Percentiles rank a stretch among this genome's conserved stretches.
phyloP scores from a whole-genome alignment of 768 basidiomycete genomes.

The Rhodosporidiobolus sp. region DNA sequence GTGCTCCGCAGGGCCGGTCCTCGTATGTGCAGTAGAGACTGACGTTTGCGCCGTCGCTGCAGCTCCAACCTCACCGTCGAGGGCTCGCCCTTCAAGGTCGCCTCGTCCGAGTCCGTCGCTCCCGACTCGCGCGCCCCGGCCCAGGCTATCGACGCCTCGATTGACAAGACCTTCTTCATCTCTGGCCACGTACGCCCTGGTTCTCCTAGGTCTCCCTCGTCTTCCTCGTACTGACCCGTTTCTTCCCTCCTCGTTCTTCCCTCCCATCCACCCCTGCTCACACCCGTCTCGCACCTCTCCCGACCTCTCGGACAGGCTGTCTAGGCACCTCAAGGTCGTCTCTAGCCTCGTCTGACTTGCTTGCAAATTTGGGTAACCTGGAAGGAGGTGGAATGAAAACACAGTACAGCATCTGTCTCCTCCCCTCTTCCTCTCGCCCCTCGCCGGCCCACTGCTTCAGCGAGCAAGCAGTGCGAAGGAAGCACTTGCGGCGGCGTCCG shows the following conservation, averaged over 20 bases:
- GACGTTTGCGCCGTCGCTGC: too few species aligned
- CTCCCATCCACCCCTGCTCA: too few species aligned
- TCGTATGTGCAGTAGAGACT: too few species aligned
- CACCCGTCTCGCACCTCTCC: neutral
- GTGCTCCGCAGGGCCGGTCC: too few species aligned
- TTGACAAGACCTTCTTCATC: constrained; percentile 66
- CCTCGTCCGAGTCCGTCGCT: constrained; percentile 67
- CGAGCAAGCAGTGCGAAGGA: too few species aligned
- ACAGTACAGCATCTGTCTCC: too few species aligned
- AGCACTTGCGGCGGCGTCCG: too few species aligned
- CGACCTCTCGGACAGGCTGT: constrained; percentile 2
- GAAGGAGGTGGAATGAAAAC: too few species aligned
- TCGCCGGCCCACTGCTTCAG: too few species aligned
- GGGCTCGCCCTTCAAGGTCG: constrained; percentile 68
- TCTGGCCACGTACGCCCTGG: constrained; percentile 51
- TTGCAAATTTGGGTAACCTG: too few species aligned
- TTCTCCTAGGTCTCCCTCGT: neutral
- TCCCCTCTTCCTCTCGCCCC: too few species aligned
- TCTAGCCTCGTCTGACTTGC: neutral
- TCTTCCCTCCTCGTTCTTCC: neutral
- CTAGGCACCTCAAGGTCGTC: neutral
- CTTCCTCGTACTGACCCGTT: neutral
- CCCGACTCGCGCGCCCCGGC: constrained; percentile 76
- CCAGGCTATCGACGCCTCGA: constrained; percentile 50
- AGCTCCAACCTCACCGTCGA: constrained; percentile 78